Evolutionary conservation across 148 eudicot genomes (phyloP).

Genomic region (Diospyros lotus): DNA sequence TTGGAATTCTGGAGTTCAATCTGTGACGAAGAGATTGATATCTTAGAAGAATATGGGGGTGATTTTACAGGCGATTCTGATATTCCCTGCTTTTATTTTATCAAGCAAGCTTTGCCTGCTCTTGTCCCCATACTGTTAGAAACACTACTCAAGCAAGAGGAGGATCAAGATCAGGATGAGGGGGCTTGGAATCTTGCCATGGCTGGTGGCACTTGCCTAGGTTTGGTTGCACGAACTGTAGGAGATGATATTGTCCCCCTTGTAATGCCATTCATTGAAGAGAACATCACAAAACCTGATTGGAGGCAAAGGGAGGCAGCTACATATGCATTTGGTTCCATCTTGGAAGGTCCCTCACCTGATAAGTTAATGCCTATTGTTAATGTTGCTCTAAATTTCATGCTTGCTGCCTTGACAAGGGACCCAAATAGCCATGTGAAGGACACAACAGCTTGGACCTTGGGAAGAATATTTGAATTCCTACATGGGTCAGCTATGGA

Average conservation of each 20-base stretch:
- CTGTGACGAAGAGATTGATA: slow-evolving; percentile 90
- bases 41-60: slow-evolving; percentile 80
- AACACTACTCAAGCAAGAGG: slow-evolving; percentile 92
- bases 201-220: slow-evolving; percentile 99
- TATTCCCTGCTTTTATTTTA: slow-evolving; percentile 82
- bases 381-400: slow-evolving; percentile 81
- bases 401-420: slow-evolving; percentile 79
- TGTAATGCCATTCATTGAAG: slow-evolving; percentile 90
- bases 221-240: slow-evolving; percentile 85
- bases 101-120: slow-evolving; percentile 89
- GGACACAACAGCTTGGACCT: slow-evolving; percentile 97
- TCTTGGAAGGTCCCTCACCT: slow-evolving; percentile 92
- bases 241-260: slow-evolving; percentile 93
- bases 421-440: slow-evolving; percentile 94
- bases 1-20: slow-evolving; percentile 96
- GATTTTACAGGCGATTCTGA: slow-evolving; percentile 90
- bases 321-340: slow-evolving; percentile 92
- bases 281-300: slow-evolving; percentile 71
- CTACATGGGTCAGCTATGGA: slow-evolving; percentile 73
- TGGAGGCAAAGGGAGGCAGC: slow-evolving; percentile 98
- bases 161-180: slow-evolving; percentile 96
- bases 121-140: slow-evolving; percentile 88
- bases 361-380: slow-evolving; percentile 73
- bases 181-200: slow-evolving; percentile 98
- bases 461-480: slow-evolving; percentile 90